Evolutionary conservation across 2,329 filamentous ascomycete genomes (phyloP).

Genomic region (Orbilia blumenaviensis): DNA sequence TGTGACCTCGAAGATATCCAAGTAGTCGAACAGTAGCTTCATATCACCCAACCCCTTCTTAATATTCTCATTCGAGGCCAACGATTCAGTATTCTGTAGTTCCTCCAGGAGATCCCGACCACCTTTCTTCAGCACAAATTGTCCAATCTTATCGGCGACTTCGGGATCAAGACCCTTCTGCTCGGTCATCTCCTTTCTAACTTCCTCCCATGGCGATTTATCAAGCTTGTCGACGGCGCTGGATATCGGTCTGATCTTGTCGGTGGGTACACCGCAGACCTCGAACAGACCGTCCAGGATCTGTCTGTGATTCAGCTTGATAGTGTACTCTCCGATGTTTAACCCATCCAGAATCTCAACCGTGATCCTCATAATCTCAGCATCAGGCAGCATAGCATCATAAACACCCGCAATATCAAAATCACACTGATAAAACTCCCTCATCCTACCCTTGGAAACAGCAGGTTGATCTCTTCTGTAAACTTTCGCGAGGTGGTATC

Average conservation of each 20-base stretch:
- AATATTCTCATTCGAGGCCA: conserved; percentile 77
- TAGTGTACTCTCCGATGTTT: conserved; percentile 71
- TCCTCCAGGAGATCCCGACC: conserved; percentile 76
- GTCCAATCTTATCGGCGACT: conserved; percentile 86
- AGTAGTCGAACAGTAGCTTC: conserved; percentile 80
- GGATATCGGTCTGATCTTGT: conserved; percentile 88
- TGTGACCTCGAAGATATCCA: conserved; percentile 77
- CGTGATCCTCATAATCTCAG: conserved; percentile 84
- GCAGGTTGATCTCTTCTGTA: conserved; percentile 83
- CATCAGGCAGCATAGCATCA: conserved; percentile 91
- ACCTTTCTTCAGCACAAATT: conserved; percentile 77
- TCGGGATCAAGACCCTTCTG: conserved; percentile 82
- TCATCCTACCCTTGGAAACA: conserved; percentile 89
- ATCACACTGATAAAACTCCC: conserved; percentile 97
- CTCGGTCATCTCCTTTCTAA: conserved; percentile 90
- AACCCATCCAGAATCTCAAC: conserved; percentile 85
- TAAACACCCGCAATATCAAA: conserved; percentile 91
- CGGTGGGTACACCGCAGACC: conserved; percentile 84
- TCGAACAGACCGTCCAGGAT: conserved; percentile 92
- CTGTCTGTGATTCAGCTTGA: conserved; percentile 95
- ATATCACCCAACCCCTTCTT: conserved; percentile 84
- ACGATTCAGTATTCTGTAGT: conserved; percentile 72
- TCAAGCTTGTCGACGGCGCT: conserved; percentile 96
- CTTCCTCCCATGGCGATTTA: conserved; percentile 88
- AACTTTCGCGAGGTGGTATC: conserved; percentile 95